Conservation (phyloP, 768 basidiomycete species). For the Russula dissimulans region DNA sequence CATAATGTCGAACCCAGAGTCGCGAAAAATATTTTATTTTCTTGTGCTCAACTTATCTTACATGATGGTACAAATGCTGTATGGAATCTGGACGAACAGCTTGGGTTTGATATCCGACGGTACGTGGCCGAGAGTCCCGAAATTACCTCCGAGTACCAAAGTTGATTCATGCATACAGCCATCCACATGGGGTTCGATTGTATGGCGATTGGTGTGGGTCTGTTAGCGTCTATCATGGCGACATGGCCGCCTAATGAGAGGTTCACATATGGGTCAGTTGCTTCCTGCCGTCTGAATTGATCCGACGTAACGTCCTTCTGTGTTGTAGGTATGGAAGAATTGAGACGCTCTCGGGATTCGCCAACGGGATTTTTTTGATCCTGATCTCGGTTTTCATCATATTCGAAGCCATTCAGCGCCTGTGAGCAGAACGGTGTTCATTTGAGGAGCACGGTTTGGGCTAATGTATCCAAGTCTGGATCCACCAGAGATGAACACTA, state of each 20-base stretch:
- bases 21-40: conserved; percentile 95
- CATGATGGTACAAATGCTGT: conserved; percentile 96
- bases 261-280: conserved; percentile 85
- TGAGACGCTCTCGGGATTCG: conserved; percentile 95
- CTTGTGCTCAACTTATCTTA: conserved; percentile 88
- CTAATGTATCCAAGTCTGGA: conserved; percentile 41
- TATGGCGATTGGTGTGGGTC: conserved; percentile 90
- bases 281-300: background rate
- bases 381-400: conserved; percentile 96
- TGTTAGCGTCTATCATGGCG: conserved; percentile 95
- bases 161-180: conserved; percentile 38
- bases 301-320: background rate
- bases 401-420: conserved; percentile 92
- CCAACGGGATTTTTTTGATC: conserved; percentile 91
- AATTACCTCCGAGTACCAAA: background rate
- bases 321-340: conserved; percentile 77
- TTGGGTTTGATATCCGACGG: conserved; percentile 95
- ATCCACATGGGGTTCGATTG: conserved; percentile 99
- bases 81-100: conserved; percentile 96
- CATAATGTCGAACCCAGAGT: conserved; percentile 85
- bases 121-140: conserved; percentile 24
- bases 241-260: conserved; percentile 92
- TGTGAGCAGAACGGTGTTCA: conserved; percentile 38
- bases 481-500: conserved; percentile 97
- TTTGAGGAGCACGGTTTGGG: background rate